Percentiles rank a stretch among this genome's conserved stretches.
Evolutionary conservation across 805 yeast genomes (phyloP).

Genomic region (Hanseniaspora hatyaiensis): DNA sequence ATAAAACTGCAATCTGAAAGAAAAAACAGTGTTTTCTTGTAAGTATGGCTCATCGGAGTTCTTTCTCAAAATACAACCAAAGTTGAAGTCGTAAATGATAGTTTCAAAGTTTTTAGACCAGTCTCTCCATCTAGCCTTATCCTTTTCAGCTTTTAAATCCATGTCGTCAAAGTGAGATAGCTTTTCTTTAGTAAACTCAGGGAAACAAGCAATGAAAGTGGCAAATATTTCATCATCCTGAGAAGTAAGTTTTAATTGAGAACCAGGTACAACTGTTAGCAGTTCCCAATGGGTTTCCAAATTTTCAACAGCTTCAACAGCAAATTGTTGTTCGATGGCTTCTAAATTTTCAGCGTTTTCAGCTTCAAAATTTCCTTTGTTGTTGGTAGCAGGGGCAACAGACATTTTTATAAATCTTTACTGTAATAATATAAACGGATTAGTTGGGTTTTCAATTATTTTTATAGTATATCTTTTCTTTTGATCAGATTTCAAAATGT

Average conservation of each 20-base stretch:
- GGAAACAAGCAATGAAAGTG: constrained; percentile 57
- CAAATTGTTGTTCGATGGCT: constrained; percentile 93
- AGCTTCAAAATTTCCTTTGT: constrained; percentile 46
- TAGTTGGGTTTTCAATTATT: too few relatives aligned
- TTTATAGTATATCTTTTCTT: too few relatives aligned
- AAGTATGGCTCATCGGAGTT: constrained; percentile 61
- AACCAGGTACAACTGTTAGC: constrained; percentile 62
- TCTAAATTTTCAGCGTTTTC: constrained; percentile 90
- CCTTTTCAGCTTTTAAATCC: constrained; percentile 64
- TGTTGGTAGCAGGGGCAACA: constrained; percentile 2
- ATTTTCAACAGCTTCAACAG: constrained; percentile 92
- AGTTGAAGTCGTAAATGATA: constrained; percentile 76
- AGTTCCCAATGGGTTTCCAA: constrained; percentile 89
- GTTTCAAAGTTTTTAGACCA: constrained; percentile 75
- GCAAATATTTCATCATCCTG: constrained; percentile 60
- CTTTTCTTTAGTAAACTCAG: constrained; percentile 62
- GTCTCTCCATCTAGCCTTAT: constrained; percentile 84
- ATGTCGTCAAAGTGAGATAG: constrained; percentile 57
- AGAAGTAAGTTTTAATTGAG: constrained; percentile 59
- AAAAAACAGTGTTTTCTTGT: constrained; percentile 77
- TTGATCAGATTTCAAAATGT: too few relatives aligned
- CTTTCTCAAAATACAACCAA: constrained; percentile 85
- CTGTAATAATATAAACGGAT: too few relatives aligned
- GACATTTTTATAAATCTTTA: constrained; percentile 12
- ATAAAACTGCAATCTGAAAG: constrained; percentile 84